Percentiles rank a stretch among this genome's conserved stretches.
These are phyloP conservation scores for Fusarium sp. DNA, from an alignment of 2,329 filamentous ascomycete species.

Conservation along the genomic window DNA sequence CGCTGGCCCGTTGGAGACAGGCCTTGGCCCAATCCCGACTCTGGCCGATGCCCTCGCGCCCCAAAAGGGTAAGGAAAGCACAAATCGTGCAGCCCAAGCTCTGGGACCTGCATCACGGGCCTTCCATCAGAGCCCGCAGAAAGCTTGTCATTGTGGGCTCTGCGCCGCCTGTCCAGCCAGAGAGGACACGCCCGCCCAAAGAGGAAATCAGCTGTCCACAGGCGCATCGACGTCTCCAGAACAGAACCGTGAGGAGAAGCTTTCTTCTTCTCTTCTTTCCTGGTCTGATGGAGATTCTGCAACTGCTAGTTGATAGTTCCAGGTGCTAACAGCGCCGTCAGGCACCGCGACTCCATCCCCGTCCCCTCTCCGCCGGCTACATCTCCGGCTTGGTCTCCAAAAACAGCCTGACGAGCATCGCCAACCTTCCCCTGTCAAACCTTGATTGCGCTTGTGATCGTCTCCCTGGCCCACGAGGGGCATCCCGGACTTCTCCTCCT, in stretches of 20 bases:
- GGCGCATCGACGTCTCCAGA: constrained; percentile 12
- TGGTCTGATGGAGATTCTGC: background rate
- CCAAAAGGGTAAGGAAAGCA: constrained; percentile 53
- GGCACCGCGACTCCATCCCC: constrained; percentile 4
- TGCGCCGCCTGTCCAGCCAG: constrained; percentile 39
- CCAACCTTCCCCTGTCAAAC: background rate
- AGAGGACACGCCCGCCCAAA: constrained; percentile 46
- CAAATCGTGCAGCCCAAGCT: constrained; percentile 52
- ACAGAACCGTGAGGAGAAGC: constrained; percentile 29
- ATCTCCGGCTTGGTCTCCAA: constrained; percentile 7
- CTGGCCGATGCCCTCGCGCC: constrained; percentile 41
- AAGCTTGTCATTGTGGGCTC: constrained; percentile 44
- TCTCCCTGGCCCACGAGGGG: constrained; percentile 21
- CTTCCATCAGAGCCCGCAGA: constrained; percentile 39
- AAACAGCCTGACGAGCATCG: constrained; percentile 5
- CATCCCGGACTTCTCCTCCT: constrained; percentile 27
- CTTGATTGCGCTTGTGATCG: constrained; percentile 26
- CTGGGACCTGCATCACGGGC: constrained; percentile 46
- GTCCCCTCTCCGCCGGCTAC: constrained; percentile 5
- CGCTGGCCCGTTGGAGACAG: background rate
- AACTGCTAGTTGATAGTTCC: background rate
- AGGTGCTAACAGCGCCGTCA: background rate
- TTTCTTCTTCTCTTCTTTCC: constrained; percentile 5
- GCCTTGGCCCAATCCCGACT: constrained; percentile 36
- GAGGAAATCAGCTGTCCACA: constrained; percentile 47